A percentile compares a stretch with the other conserved stretches of the same genome.
phyloP scores from a whole-genome alignment of 768 basidiomycete genomes.

The Xanthoconium stramineum region DNA sequence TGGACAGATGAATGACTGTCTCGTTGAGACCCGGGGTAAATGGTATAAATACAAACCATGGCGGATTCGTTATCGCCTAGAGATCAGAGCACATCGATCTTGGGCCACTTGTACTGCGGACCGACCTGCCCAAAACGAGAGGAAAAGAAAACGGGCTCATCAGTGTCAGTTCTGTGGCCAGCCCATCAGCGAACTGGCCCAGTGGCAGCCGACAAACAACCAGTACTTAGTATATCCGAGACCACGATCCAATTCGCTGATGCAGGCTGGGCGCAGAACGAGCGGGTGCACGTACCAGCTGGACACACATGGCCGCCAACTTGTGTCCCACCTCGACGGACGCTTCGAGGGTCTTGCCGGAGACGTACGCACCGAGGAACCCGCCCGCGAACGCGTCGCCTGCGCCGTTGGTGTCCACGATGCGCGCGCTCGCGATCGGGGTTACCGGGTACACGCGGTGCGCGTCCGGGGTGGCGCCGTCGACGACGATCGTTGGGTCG shows the following conservation, averaged over 20 bases:
- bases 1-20: too few relatives aligned
- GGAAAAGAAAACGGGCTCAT: neutral
- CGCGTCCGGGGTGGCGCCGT: constrained; percentile 41
- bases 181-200: too few relatives aligned
- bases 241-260: too few relatives aligned
- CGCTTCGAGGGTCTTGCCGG: constrained; percentile 75
- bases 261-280: neutral
- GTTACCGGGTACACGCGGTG: constrained; percentile 59
- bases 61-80: too few relatives aligned
- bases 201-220: too few relatives aligned
- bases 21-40: too few relatives aligned
- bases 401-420: constrained; percentile 97
- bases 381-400: constrained; percentile 98
- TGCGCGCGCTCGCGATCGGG: constrained; percentile 55
- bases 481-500: constrained; percentile 72
- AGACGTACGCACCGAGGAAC: constrained; percentile 81
- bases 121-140: constrained; percentile 40
- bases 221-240: too few relatives aligned
- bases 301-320: constrained; percentile 81
- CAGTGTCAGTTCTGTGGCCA: neutral
- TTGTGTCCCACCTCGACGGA: constrained; percentile 83
- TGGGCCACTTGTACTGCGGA: constrained; percentile 56
- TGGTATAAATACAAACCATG: too few relatives aligned
- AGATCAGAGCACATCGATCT: constrained; percentile 42
- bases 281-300: constrained; percentile 49